Base-by-base conservation (phyloP, 179 eudicot species). In the Sideroxylon spinosum region DNA sequence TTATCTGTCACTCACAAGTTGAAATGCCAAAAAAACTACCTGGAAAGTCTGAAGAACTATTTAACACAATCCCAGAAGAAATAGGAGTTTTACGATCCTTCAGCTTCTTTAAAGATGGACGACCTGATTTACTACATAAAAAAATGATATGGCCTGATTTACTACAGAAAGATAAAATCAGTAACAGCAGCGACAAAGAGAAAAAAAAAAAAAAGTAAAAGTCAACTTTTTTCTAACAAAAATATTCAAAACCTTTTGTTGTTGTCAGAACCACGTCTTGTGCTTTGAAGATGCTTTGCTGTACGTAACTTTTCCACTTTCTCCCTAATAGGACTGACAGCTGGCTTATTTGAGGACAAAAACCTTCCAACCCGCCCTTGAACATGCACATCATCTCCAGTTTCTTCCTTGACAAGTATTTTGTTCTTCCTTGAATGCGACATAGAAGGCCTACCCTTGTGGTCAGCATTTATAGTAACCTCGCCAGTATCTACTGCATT, bases 71-170 rank as follows among this genome's bases (percentile, higher is more conserved):
- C 73, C 87, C 90, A 62, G 82, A 78, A 65, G 87, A 84, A 60
- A 80, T 75, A 61, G 81, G 71, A 74, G 84, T 83, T 87, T 86
- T 88, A 52, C 87, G 87, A 63, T 87, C 88, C 17, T 78, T 71
- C 63, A 86, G 84, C 83, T 88, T 88, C 75, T 88, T 88, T 46
- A 82, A 84, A 64, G 68, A 17, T 80, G 88, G 90, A 29, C 90
- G 87, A 25, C 90, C 88, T 76, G 88, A 80, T 78, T 84, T 88
- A 81, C 90, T 88, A 60, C 17, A 52, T 20, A n/a, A 60, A 60
- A 60, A 20, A 26, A 60, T 59, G 5, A 59, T 9, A 59, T 32
- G 37, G 3, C 37, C 37, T 32, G 37, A 32, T 32, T 32, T 32
- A 32, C 37, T 32, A 32, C 37, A 32, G 1, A 32, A 32, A 32